phyloP scores from a whole-genome alignment of 2,329 filamentous ascomycete species.

The Davidsoniella virescens region DNA sequence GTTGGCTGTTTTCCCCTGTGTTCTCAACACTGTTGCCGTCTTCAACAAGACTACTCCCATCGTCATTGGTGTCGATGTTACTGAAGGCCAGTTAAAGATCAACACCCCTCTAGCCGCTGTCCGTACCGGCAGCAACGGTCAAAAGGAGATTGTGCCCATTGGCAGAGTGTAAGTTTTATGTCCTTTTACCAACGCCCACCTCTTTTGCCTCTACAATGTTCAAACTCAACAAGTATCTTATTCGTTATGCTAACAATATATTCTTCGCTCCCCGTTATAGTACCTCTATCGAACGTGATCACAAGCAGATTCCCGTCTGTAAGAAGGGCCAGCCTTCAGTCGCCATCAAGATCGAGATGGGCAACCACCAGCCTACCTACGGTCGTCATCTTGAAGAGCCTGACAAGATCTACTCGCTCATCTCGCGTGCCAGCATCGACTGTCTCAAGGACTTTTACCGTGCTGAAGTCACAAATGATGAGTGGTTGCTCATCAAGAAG shows the following conservation, averaged over 20 bases:
- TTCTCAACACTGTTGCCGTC: slow-evolving; percentile 74
- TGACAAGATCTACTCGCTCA: slow-evolving; percentile 72
- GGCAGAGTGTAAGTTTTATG: slow-evolving; percentile 71
- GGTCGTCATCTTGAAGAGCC: slow-evolving; percentile 88
- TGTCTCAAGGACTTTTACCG: slow-evolving; percentile 93
- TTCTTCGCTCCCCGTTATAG: slow-evolving; percentile 28
- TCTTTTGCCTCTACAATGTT: background rate
- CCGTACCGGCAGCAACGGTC: slow-evolving; percentile 63
- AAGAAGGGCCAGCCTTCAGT: slow-evolving; percentile 97
- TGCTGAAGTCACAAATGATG: slow-evolving; percentile 71
- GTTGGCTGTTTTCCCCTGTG: slow-evolving; percentile 90
- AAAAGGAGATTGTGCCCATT: slow-evolving; percentile 68
- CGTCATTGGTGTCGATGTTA: slow-evolving; percentile 84
- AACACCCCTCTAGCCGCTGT: slow-evolving; percentile 84
- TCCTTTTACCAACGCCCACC: background rate
- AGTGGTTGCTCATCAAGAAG: slow-evolving; percentile 91
- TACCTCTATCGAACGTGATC: slow-evolving; percentile 91
- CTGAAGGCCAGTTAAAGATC: slow-evolving; percentile 73
- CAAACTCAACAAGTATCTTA: background rate
- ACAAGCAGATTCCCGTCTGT: slow-evolving; percentile 82
- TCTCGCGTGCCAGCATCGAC: slow-evolving; percentile 80
- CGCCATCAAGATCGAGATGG: slow-evolving; percentile 93
- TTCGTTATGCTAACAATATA: slow-evolving; percentile 17
- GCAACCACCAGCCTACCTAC: slow-evolving; percentile 79
- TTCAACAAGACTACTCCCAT: slow-evolving; percentile 99